A percentile compares a stretch with the other conserved stretches of the same genome.
Evolutionary conservation across 1,284 basidiomycete species (phyloP).

Genomic region (Puccinia horiana): DNA sequence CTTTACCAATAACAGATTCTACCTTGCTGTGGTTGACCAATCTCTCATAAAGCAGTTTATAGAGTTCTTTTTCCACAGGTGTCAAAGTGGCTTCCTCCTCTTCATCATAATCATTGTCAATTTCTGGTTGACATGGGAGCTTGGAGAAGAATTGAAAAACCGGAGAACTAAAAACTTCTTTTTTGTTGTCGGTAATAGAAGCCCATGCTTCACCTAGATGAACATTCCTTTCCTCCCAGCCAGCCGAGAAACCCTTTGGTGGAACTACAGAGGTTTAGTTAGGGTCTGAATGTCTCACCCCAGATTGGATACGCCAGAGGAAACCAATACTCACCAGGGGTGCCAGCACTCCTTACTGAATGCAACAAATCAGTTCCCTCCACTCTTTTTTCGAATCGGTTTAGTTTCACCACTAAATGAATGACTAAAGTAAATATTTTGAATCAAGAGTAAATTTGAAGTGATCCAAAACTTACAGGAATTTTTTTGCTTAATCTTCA

Average conservation of each 20-base stretch:
- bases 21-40: background rate
- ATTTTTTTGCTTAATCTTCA: no score
- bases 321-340: no score
- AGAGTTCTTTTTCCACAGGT: background rate
- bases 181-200: background rate
- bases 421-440: no score
- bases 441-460: no score
- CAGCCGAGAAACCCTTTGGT: background rate
- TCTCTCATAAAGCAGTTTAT: background rate
- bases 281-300: no score
- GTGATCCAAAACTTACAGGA: no score
- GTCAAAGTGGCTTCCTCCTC: background rate
- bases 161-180: background rate
- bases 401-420: no score
- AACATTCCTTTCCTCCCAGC: background rate
- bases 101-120: background rate
- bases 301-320: no score
- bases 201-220: background rate
- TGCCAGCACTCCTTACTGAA: no score
- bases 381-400: no score
- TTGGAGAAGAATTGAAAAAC: background rate
- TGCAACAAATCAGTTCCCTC: no score
- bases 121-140: background rate
- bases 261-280: no score
- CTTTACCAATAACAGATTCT: background rate